A percentile compares a stretch with the other conserved stretches of the same genome.
These are phyloP conservation scores for Sicyos baderoa DNA, from an alignment of 306 rosid species.

Conservation along the genomic window DNA sequence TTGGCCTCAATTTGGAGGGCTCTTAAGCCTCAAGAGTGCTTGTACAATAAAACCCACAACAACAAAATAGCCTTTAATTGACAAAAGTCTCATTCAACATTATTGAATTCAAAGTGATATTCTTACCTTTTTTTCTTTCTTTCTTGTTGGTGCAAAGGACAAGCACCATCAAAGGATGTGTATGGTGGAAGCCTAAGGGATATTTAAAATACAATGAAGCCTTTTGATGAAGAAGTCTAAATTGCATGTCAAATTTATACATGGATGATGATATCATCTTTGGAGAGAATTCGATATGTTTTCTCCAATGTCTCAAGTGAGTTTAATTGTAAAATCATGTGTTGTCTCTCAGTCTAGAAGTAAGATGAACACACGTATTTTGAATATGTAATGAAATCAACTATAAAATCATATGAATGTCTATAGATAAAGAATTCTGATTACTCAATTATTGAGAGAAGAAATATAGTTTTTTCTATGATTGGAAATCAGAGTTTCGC, in stretches of 20 bases:
- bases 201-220: constrained; percentile 5
- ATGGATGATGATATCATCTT: not conserved
- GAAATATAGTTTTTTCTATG: too few relatives aligned
- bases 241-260: not conserved
- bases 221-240: not conserved
- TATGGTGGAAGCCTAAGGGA: not conserved
- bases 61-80: not conserved
- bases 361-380: too few relatives aligned
- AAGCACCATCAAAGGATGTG: not conserved
- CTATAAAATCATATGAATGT: too few relatives aligned
- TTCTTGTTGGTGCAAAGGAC: constrained; percentile 9
- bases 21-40: not conserved
- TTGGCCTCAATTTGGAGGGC: constrained; percentile 6
- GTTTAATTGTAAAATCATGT: too few relatives aligned
- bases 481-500: too few relatives aligned
- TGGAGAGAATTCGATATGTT: not conserved
- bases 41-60: not conserved
- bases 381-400: too few relatives aligned
- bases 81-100: not conserved
- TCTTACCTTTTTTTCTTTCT: not conserved
- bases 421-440: too few relatives aligned
- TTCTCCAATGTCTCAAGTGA: too few relatives aligned
- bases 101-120: not conserved
- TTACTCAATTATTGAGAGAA: too few relatives aligned
- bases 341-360: too few relatives aligned